These are phyloP conservation scores for Cryptosporidium viatorum DNA, from an alignment of 169 alveolate genomes.

Conservation along the genomic window DNA sequence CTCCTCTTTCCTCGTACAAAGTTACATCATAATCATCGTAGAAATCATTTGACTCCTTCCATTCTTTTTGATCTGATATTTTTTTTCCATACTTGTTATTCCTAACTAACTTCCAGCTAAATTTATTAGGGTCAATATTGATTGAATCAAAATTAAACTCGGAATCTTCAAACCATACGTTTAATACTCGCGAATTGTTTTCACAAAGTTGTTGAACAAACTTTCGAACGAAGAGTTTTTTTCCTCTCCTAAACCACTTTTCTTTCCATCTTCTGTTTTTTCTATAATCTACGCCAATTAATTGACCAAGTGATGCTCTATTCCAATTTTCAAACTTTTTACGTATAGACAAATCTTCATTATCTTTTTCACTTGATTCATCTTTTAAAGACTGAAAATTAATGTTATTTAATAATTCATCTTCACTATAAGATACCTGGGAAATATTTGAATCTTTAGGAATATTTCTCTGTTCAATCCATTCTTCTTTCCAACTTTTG, in stretches of 20 bases:
- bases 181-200: constrained; percentile 25
- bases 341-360: not conserved
- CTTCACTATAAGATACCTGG: constrained; percentile 27
- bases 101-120: constrained; percentile 12
- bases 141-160: constrained; percentile 19
- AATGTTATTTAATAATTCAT: not conserved
- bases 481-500: constrained; percentile 68
- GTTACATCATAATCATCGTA: not conserved
- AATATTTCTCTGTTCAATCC: constrained; percentile 71
- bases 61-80: constrained; percentile 8
- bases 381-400: not conserved
- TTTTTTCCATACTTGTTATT: constrained; percentile 60
- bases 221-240: constrained; percentile 46
- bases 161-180: constrained; percentile 39
- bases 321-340: not conserved
- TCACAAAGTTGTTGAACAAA: constrained; percentile 61
- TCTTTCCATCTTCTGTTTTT: constrained; percentile 65
- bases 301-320: constrained; percentile 55
- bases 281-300: constrained; percentile 45
- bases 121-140: not conserved
- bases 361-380: not conserved
- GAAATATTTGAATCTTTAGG: constrained; percentile 36
- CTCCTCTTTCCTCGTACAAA: constrained; percentile 21
- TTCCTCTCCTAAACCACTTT: constrained; percentile 73
- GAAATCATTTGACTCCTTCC: constrained; percentile 44